Evolutionary conservation across 2,329 filamentous ascomycete species (phyloP), one percentile per base, ranked within the genome.

Genomic region (Coniochaeta sp.): DNA sequence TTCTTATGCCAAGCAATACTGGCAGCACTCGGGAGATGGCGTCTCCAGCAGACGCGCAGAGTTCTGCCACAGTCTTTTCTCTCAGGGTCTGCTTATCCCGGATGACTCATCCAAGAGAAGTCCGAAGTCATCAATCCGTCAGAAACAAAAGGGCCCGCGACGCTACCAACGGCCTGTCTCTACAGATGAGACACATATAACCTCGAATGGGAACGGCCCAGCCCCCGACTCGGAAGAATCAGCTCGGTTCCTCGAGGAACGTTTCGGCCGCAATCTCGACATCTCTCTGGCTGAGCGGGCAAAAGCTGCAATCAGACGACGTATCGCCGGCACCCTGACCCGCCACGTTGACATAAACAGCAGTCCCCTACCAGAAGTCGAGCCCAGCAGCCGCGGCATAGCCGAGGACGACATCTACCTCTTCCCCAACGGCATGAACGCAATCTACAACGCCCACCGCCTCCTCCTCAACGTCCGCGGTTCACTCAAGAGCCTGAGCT

Each of bases 11-110:
- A 98, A 97, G 73, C 85, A 92, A 68, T 97, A 96, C 69, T 99
- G 95, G 95, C 95, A 98, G 72, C 95, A 99, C 73, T 89, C 90
- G 0, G 95, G 95, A 22, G 93, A 96, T 63, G 95, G 95, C 17
- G 81, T 96, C 16, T 97, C 93, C 0, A 97, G 93, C 71, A 87
- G 95, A 57, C 85, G 92, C 44, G 93, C 91, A 36, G 93, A 97
- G 71, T 97, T 96, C 73, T 96, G 90, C 70, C 86, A 92, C 62
- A 79, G 82, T 47, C 81, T 93, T 1, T 84, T 96, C 64, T 82
- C 82, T 40, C 87, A 93, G 63, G 87, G 87, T 0, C 77, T 89
- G 47, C 77, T 86, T 19, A 70, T 76, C 8, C 72, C 70, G 1
- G 66, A 71, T 17, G 64, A 66, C 19, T 57, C 54, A 34, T 38